phyloP scores from a whole-genome alignment of 2,329 filamentous ascomycete genomes.

The Clarireedia hainanense region DNA sequence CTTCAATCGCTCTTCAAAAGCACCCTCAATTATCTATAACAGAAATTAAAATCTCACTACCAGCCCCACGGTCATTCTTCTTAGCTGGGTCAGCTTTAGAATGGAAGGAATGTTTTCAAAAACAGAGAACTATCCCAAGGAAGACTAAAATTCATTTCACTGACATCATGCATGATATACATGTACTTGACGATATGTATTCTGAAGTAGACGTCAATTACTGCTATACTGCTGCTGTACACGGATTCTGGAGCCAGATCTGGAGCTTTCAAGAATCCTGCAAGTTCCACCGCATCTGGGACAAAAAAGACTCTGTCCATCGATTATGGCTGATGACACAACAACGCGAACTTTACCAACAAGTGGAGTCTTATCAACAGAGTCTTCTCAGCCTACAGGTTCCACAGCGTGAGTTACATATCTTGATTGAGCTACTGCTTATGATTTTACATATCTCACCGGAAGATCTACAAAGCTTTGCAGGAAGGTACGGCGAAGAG shows the following conservation, averaged over 20 bases:
- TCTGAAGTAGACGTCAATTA: slow-evolving; percentile 7
- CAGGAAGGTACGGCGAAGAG: slow-evolving; percentile 16
- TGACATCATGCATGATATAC: too few relatives aligned
- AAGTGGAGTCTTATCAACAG: background rate
- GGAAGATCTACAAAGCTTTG: slow-evolving; percentile 15
- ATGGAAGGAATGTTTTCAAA: too few relatives aligned
- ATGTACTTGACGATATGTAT: too few relatives aligned
- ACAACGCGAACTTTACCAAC: slow-evolving; percentile 10
- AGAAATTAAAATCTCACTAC: too few relatives aligned
- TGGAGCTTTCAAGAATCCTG: slow-evolving; percentile 9
- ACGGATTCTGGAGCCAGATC: slow-evolving; percentile 15
- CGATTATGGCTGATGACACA: slow-evolving; percentile 11
- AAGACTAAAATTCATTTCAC: too few relatives aligned
- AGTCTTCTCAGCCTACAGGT: background rate
- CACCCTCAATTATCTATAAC: too few relatives aligned
- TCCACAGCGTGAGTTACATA: background rate
- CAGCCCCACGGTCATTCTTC: too few relatives aligned
- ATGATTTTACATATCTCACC: slow-evolving; percentile 13
- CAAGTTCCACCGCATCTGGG: slow-evolving; percentile 5
- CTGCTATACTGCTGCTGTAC: background rate
- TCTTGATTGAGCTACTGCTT: slow-evolving; percentile 11
- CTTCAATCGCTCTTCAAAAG: too few relatives aligned
- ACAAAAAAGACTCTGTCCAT: slow-evolving; percentile 4
- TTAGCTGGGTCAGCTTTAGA: too few relatives aligned
- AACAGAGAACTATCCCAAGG: too few relatives aligned